Evolutionary conservation across 768 basidiomycete species (phyloP).

Genomic region (Mycena galopus): DNA sequence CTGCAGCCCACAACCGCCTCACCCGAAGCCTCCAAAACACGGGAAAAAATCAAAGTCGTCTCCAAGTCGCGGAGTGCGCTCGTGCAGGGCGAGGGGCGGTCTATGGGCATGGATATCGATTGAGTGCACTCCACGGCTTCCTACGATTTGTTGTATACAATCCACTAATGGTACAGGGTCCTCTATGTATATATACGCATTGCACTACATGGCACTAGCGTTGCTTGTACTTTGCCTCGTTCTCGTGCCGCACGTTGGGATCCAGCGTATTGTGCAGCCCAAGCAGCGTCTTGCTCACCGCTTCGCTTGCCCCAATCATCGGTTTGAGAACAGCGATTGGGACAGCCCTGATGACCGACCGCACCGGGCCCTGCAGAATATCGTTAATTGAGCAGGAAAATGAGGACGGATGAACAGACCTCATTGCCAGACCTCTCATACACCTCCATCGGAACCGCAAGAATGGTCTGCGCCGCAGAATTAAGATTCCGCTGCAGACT

Average conservation of each 20-base stretch:
- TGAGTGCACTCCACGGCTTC: slow-evolving; percentile 48
- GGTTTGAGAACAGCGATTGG: slow-evolving; percentile 97
- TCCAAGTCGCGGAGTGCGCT: slow-evolving; percentile 79
- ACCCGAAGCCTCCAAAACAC: slow-evolving; percentile 60
- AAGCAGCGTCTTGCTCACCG: slow-evolving; percentile 94
- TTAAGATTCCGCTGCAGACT: slow-evolving; percentile 89
- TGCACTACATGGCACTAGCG: slow-evolving; percentile 53
- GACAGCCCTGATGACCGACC: slow-evolving; percentile 95
- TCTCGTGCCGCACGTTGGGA: slow-evolving; percentile 84
- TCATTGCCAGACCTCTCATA: slow-evolving; percentile 95
- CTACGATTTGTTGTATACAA: slow-evolving; percentile 30
- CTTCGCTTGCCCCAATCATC: slow-evolving; percentile 98
- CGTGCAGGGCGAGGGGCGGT: slow-evolving; percentile 84
- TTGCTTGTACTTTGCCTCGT: slow-evolving; percentile 95
- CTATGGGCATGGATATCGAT: slow-evolving; percentile 94
- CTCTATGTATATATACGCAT: slow-evolving; percentile 29
- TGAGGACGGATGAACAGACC: slow-evolving; percentile 53
- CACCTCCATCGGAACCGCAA: slow-evolving; percentile 99
- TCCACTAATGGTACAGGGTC: slow-evolving; percentile 35
- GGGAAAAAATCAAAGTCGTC: slow-evolving; percentile 84
- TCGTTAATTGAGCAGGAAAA: slow-evolving; percentile 16
- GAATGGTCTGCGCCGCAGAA: slow-evolving; percentile 96
- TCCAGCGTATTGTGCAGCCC: slow-evolving; percentile 95
- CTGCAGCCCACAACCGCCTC: slow-evolving; percentile 71
- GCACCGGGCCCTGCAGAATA: slow-evolving; percentile 82